These are phyloP conservation scores for Paraphoma sp. DNA, from an alignment of 2,329 filamentous ascomycete species.

Conservation along the genomic window DNA sequence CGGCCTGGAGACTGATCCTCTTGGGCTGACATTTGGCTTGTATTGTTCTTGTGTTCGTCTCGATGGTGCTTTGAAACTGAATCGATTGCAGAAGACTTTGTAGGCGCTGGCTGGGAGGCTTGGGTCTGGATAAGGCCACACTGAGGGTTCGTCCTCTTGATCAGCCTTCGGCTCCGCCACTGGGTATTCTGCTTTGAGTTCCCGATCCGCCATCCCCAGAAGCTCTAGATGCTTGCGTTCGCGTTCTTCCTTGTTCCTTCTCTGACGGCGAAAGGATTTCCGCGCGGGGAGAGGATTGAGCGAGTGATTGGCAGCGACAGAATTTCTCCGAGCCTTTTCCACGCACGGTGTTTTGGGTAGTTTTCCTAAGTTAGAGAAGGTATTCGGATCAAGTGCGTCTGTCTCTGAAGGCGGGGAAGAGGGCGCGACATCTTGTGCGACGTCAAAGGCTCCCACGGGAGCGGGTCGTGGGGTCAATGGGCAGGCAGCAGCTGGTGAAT, in stretches of 20 bases:
- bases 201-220: too few species aligned
- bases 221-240: too few species aligned
- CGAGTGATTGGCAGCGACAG: too few species aligned
- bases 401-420: conserved; percentile 9
- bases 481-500: conserved; percentile 11
- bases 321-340: not conserved
- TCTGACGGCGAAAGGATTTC: too few species aligned
- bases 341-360: not conserved
- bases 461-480: conserved; percentile 12
- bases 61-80: not conserved
- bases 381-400: conserved; percentile 2
- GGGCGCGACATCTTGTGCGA: conserved; percentile 16
- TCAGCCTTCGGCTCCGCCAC: not conserved
- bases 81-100: not conserved
- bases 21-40: not conserved
- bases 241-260: too few species aligned
- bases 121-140: too few species aligned
- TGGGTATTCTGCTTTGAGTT: too few species aligned
- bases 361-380: not conserved
- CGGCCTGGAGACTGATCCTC: not conserved
- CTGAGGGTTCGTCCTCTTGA: not conserved
- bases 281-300: too few species aligned
- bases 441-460: conserved; percentile 12
- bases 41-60: not conserved
- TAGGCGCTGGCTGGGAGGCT: not conserved